Conservation (phyloP, 805 yeast species). For the Yamadazyma akitaensis region DNA sequence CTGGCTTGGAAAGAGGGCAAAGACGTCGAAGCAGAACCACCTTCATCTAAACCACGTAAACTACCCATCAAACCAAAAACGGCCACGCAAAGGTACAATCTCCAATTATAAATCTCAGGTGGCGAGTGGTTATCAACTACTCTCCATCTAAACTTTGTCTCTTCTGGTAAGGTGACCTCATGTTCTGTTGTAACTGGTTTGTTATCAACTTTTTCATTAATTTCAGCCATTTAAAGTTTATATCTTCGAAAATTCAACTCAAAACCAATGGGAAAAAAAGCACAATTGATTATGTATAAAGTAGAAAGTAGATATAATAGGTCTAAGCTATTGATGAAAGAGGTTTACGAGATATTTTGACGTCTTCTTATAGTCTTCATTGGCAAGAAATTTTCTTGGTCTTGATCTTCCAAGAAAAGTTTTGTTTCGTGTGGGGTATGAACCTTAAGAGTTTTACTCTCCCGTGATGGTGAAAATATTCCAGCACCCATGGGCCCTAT, state of each 20-base stretch:
- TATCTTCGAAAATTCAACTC: neutral
- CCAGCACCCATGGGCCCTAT: too few relatives aligned
- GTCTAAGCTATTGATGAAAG: too few relatives aligned
- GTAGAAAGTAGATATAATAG: neutral
- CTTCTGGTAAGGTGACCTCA: neutral
- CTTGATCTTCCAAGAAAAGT: too few relatives aligned
- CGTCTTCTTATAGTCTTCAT: too few relatives aligned
- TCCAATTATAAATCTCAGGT: slow-evolving; percentile 44
- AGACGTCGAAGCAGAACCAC: slow-evolving; percentile 45
- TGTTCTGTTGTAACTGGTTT: neutral
- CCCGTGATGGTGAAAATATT: too few relatives aligned
- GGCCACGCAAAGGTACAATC: slow-evolving; percentile 42
- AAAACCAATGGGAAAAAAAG: neutral
- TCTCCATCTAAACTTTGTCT: slow-evolving; percentile 12
- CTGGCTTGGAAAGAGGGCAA: slow-evolving; percentile 42
- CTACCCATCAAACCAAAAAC: slow-evolving; percentile 55
- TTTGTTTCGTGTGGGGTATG: too few relatives aligned
- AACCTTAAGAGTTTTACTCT: too few relatives aligned
- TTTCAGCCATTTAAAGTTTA: slow-evolving; percentile 1
- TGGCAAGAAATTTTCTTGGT: too few relatives aligned
- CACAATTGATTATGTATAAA: neutral
- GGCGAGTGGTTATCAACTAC: slow-evolving; percentile 31
- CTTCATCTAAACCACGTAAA: slow-evolving; percentile 60
- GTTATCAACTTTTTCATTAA: slow-evolving; percentile 1
- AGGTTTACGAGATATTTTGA: too few relatives aligned